A percentile compares a stretch with the other conserved stretches of the same genome.
Evolutionary conservation across 116 monocot genomes (phyloP).

Genomic region (Thalassia testudinum): DNA sequence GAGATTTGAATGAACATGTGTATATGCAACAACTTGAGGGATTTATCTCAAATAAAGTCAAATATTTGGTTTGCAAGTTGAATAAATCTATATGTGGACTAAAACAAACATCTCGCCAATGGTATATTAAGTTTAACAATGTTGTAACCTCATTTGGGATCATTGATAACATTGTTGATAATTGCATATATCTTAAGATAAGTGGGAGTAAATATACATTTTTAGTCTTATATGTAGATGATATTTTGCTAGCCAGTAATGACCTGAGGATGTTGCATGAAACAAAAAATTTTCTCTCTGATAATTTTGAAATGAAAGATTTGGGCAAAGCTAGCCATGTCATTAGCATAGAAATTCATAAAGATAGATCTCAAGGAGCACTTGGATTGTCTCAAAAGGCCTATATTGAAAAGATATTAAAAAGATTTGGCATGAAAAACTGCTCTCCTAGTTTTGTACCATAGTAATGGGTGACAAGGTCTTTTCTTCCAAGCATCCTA

Average conservation of each 20-base stretch:
- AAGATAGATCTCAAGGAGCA: slow-evolving; percentile 1
- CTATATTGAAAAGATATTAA: neutral
- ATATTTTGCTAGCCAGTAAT: neutral
- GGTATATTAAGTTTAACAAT: slow-evolving; percentile 4
- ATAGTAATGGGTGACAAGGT: neutral
- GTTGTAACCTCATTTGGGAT: neutral
- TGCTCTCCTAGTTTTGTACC: neutral
- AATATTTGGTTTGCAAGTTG: slow-evolving; percentile 1
- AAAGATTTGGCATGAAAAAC: slow-evolving; percentile 4
- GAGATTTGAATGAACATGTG: slow-evolving; percentile 1
- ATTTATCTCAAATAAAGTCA: slow-evolving; percentile 1
- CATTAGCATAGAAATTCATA: slow-evolving; percentile 5
- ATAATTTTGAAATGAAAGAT: slow-evolving; percentile 3
- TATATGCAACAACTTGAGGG: slow-evolving; percentile 6
- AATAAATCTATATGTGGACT: slow-evolving; percentile 6
- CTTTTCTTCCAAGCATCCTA: neutral
- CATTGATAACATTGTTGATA: slow-evolving; percentile 4
- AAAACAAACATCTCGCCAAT: neutral
- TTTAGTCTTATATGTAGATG: slow-evolving; percentile 4
- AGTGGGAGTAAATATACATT: neutral
- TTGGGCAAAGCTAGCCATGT: neutral
- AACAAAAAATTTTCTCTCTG: neutral
- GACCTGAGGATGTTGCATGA: slow-evolving; percentile 1
- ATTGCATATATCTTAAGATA: slow-evolving; percentile 3
- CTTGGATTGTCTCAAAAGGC: neutral